A percentile compares a stretch with the other conserved stretches of the same genome.
These are phyloP conservation scores for Hydrangea macrophylla DNA, from an alignment of 148 eudicot species.

Conservation along the genomic window DNA sequence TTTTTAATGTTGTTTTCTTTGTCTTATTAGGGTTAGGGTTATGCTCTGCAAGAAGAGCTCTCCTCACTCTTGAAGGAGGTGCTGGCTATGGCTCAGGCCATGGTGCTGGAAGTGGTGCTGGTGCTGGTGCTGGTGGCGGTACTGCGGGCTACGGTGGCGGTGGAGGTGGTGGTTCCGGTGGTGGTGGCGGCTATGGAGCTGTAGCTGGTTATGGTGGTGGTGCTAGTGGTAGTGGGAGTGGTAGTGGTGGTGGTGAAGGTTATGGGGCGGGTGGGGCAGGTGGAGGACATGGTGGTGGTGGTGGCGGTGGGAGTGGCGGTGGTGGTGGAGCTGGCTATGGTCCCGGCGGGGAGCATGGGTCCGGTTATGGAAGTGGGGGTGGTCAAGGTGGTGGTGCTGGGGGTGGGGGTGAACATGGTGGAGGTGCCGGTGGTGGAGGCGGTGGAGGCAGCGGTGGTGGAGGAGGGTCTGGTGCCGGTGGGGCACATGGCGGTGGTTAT, in stretches of 20 bases:
- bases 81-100: conserved; percentile 27
- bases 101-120: conserved; percentile 32
- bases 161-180: conserved; percentile 21
- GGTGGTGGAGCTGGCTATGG: not conserved
- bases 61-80: conserved; percentile 36
- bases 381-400: conserved; percentile 23
- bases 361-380: no score
- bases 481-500: conserved; percentile 9
- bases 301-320: not conserved
- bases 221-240: not conserved
- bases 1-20: conserved; percentile 37
- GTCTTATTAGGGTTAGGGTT: conserved; percentile 43
- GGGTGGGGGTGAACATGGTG: conserved; percentile 21
- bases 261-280: not conserved
- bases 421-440: conserved; percentile 13
- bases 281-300: not conserved
- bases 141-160: conserved; percentile 26
- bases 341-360: not conserved
- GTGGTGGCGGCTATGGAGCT: conserved; percentile 22
- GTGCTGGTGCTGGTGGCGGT: conserved; percentile 17
- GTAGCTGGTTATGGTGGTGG: conserved; percentile 12
- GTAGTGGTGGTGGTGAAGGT: not conserved
- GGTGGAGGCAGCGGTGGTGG: conserved; percentile 17
- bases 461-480: conserved; percentile 4
- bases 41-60: conserved; percentile 51